These are phyloP conservation scores for Colletotrichum sp. DNA, from an alignment of 2,329 filamentous ascomycete species.

Conservation along the genomic window DNA sequence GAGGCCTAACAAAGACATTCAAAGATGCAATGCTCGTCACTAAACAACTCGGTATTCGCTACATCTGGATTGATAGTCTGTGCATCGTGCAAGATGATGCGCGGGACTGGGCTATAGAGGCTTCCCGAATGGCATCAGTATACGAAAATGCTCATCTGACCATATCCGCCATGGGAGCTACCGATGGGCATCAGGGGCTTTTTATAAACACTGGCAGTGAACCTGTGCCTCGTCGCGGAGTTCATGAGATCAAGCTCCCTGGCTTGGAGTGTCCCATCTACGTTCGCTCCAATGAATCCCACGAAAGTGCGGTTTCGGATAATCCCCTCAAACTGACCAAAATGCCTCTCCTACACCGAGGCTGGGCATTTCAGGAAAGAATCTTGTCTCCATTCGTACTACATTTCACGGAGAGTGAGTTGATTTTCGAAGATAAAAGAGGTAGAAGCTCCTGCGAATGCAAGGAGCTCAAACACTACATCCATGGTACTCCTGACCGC, in stretches of 20 bases:
- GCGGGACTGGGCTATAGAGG: neutral
- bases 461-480: fast-evolving
- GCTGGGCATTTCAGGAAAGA: neutral
- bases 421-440: fast-evolving
- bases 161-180: neutral
- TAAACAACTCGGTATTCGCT: fast-evolving
- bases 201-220: neutral
- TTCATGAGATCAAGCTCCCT: neutral
- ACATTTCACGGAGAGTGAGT: neutral
- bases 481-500: fast-evolving
- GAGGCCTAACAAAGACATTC: neutral
- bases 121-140: neutral
- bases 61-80: neutral
- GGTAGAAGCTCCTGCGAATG: fast-evolving
- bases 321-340: too few relatives aligned
- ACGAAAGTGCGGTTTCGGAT: too few relatives aligned
- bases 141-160: neutral
- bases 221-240: fast-evolving
- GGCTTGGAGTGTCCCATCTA: neutral
- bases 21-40: neutral
- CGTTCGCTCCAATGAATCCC: fast-evolving
- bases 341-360: neutral
- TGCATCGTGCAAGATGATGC: neutral
- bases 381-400: fast-evolving
- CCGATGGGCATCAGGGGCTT: neutral